Conservation (phyloP, 768 basidiomycete genomes). For the Holtermanniella nyarrowii region DNA sequence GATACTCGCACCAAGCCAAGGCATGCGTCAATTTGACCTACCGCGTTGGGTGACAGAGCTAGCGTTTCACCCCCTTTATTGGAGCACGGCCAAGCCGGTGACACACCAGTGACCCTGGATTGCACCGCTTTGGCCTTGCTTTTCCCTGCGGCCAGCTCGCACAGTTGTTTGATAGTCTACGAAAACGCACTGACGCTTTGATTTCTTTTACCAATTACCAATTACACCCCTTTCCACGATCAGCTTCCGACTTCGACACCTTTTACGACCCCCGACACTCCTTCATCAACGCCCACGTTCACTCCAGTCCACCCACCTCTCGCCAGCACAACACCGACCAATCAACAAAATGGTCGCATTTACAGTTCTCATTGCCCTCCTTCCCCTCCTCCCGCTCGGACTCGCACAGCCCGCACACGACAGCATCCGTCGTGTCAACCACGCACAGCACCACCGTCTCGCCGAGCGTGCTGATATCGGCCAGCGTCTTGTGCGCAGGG, state of each 20-base stretch:
- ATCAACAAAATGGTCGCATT: not conserved
- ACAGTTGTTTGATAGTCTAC: slow-evolving; percentile 1
- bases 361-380: slow-evolving; percentile 16
- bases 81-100: too few species aligned
- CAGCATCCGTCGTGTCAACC: slow-evolving; percentile 6
- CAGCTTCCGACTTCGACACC: not conserved
- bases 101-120: too few species aligned
- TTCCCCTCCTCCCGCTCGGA: slow-evolving; percentile 17
- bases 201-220: not conserved
- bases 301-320: too few species aligned
- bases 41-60: too few species aligned
- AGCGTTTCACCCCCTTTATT: too few species aligned
- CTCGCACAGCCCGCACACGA: slow-evolving; percentile 7
- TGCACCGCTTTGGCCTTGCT: too few species aligned
- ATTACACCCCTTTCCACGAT: not conserved
- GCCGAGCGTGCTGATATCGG: slow-evolving; percentile 4
- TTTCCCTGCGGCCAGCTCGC: too few species aligned
- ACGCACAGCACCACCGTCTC: slow-evolving; percentile 17
- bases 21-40: too few species aligned
- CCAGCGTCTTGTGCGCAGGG: slow-evolving; percentile 19
- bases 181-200: not conserved
- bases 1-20: too few species aligned
- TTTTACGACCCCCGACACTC: slow-evolving; percentile 5
- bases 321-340: too few species aligned
- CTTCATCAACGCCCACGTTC: too few species aligned